phyloP scores from a whole-genome alignment of 257 asterid species.

The Solanum lignicaule region DNA sequence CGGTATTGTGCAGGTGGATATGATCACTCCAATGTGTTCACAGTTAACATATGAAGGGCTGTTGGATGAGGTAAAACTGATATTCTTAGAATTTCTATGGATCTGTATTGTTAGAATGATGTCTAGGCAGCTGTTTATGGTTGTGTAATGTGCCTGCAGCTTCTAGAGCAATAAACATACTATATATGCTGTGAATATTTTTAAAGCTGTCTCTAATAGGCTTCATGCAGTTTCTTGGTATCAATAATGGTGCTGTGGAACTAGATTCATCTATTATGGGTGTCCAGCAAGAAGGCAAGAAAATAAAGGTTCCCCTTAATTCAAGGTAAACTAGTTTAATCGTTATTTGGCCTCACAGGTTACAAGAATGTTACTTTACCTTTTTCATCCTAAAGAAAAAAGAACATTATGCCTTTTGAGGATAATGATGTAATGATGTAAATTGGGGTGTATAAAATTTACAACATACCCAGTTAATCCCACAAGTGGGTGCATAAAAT shows the following conservation, averaged over 20 bases:
- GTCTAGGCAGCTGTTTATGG: neutral
- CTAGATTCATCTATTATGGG: constrained; percentile 88
- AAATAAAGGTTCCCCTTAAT: constrained; percentile 84
- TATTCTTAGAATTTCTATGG: neutral
- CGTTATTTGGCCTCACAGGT: neutral
- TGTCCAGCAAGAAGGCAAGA: constrained; percentile 80
- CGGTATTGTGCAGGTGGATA: constrained; percentile 67
- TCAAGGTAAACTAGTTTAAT: constrained; percentile 47
- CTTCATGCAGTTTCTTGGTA: constrained; percentile 74
- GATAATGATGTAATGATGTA: neutral
- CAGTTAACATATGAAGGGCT: constrained; percentile 93
- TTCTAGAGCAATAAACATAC: neutral
- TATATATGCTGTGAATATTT: constrained; percentile 10
- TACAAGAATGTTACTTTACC: neutral
- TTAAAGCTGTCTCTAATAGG: constrained; percentile 36
- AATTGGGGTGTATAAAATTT: neutral
- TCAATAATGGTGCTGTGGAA: constrained; percentile 90
- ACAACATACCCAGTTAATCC: neutral
- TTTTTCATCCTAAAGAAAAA: neutral
- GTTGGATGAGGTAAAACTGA: constrained; percentile 70
- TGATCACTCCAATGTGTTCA: constrained; percentile 97
- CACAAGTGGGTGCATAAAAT: neutral
- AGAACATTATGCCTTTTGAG: neutral
- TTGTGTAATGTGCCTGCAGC: neutral
- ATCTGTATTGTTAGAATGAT: neutral